A percentile compares a stretch with the other conserved stretches of the same genome.
phyloP scores from a whole-genome alignment of 2,329 filamentous ascomycete genomes.

The Alternaria triticimaculans region DNA sequence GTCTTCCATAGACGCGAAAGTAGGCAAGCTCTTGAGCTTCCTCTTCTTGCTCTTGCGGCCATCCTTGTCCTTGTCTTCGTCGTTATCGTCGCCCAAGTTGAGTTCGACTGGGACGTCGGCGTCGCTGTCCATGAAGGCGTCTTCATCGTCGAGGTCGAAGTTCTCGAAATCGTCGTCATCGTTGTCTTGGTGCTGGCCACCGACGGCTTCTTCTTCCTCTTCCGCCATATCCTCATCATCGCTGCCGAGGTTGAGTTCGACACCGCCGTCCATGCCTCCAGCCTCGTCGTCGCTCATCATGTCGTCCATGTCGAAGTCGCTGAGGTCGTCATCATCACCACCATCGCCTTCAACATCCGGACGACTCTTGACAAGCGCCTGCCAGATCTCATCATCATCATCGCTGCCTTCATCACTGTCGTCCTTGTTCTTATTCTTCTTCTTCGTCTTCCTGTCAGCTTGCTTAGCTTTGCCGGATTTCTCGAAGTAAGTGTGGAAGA shows the following conservation, averaged over 20 bases:
- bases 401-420: conserved; percentile 59
- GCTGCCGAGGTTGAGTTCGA: conserved; percentile 55
- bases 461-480: conserved; percentile 63
- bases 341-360: conserved; percentile 77
- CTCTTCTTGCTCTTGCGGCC: conserved; percentile 70
- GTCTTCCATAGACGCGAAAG: conserved; percentile 91
- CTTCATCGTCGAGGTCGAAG: conserved; percentile 59
- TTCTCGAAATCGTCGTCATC: conserved; percentile 51
- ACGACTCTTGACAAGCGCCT: conserved; percentile 81
- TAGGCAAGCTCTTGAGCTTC: conserved; percentile 87
- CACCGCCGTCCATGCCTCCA: conserved; percentile 50
- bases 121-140: conserved; percentile 62
- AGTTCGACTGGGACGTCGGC: conserved; percentile 61
- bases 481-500: conserved; percentile 98
- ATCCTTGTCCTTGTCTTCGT: conserved; percentile 49
- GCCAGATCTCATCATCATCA: conserved; percentile 88
- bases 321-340: conserved; percentile 63
- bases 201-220: conserved; percentile 54
- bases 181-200: conserved; percentile 44
- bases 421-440: conserved; percentile 53
- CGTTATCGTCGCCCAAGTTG: conserved; percentile 49
- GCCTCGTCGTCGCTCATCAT: conserved; percentile 55
- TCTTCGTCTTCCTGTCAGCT: conserved; percentile 64
- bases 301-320: conserved; percentile 58
- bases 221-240: conserved; percentile 56